Evolutionary conservation across 352 stramenopile genomes (phyloP), one percentile per base, ranked within the genome.

Genomic region (Phytophthora pini): DNA sequence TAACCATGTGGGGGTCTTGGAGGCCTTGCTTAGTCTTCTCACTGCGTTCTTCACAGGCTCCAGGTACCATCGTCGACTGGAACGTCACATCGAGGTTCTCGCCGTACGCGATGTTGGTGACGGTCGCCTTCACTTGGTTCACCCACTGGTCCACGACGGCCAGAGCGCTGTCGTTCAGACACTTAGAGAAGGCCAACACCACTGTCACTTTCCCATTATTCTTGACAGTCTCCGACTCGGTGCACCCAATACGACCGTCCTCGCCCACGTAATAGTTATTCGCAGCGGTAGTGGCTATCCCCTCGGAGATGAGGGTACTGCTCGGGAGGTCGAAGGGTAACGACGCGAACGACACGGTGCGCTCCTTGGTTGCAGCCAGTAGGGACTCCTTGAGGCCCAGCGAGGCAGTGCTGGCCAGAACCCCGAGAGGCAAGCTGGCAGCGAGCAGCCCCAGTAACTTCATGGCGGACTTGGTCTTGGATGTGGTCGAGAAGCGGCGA

Each of bases 171-270:
- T 83, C 54, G 56, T 77, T 76, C 15, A 90, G 50, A 32, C 83
- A 90, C 56, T 89, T 86, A 49, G 80, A 89, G 63, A 92, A 78
- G n/a, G 68, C 77, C n/a, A 90, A 60, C 12, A 90, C 56, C 20
- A 88, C 78, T 2, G 68, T 72, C 0, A 73, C 73, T 9, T 67
- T 43, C 4, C 53, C 65, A 17, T 58, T 34, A 11, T 57, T 36
- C 13, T 82, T 43, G 11, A 32, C 34, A 2, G 36, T 9, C 3
- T 8, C n/a, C 11, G 66, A 51, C 6, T 62, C 61, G 7, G 66
- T 74, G 49, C 66, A 74, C 3, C 6, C 26, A 39, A 70, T 70
- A 41, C 40, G 66, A 2, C 61, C 54, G 13, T 66, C 24, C 0
- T 39, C 13, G 27, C 61, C 49, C 27, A 29, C 12, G 34, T 69